Conservation (phyloP, 495 filamentous ascomycete species). For the Symbiotaphrina buchneri region DNA sequence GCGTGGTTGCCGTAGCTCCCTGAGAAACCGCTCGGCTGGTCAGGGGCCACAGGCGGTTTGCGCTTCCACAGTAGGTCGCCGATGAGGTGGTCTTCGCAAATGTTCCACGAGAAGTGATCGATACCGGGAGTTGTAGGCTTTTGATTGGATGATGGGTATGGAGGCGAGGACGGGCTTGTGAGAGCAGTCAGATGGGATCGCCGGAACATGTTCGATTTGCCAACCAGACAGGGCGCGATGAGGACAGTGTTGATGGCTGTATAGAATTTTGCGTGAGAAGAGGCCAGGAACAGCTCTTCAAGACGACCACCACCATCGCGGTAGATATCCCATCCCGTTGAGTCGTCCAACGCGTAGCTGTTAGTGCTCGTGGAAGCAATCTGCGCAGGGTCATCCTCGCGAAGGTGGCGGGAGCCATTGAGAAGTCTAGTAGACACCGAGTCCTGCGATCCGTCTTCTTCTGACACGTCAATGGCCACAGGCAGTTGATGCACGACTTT, state of each 20-base stretch:
- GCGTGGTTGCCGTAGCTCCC: slow-evolving; percentile 67
- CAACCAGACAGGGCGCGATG: slow-evolving; percentile 82
- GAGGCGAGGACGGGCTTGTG: slow-evolving; percentile 32
- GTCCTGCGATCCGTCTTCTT: slow-evolving; percentile 16
- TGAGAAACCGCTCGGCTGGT: too few species aligned
- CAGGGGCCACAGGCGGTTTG: slow-evolving; percentile 11
- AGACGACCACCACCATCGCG: slow-evolving; percentile 47
- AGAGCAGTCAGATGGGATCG: slow-evolving; percentile 68
- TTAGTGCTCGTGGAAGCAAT: slow-evolving; percentile 4
- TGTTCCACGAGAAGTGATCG: slow-evolving; percentile 83
- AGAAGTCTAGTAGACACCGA: slow-evolving; percentile 15
- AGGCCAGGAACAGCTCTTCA: slow-evolving; percentile 86
- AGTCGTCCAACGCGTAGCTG: slow-evolving; percentile 5
- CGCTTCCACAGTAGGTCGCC: slow-evolving; percentile 66
- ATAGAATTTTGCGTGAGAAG: slow-evolving; percentile 95
- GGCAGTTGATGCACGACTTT: slow-evolving; percentile 96
- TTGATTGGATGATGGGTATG: slow-evolving; percentile 17
- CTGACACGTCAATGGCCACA: slow-evolving; percentile 51
- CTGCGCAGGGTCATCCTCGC: too few species aligned
- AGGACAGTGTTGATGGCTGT: slow-evolving; percentile 86
- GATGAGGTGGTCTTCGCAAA: slow-evolving; percentile 95
- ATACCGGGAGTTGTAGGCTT: slow-evolving; percentile 37
- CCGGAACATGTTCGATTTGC: slow-evolving; percentile 97
- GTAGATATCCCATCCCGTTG: not conserved
- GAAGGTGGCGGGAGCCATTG: not conserved